Base-by-base conservation (phyloP, 2,329 filamentous ascomycete genomes). In the Nothomitra cinnamomea region DNA sequence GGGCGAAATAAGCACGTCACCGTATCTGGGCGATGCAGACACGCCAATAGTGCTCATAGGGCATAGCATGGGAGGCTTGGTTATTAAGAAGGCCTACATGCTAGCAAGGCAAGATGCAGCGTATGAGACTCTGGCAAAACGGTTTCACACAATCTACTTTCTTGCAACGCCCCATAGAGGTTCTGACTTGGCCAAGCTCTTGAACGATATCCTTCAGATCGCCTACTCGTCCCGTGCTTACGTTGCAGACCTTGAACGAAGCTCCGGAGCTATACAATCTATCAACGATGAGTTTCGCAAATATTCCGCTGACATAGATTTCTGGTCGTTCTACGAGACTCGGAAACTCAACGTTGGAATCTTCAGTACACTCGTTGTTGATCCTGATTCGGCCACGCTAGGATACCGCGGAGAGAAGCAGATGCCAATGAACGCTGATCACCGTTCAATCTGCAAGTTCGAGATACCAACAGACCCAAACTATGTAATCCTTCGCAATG, bases 281-380 rank as follows among this genome's bases (percentile, higher is more conserved):
- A 66, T 67, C 52, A 67, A 67, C 53, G 64, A 69, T 24, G 57
- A 62, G 1, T 69, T 69, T 58, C 62, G 61, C 1, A 59, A 65
- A 48, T 56, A 59, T 49, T 56, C 57, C 0, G 36, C 57, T 2
- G 60, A 62, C 24, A 45, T 69, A 0, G 51, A 63, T 1, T 61
- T 68, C 1, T 62, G 59, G 48, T 68, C 66, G 0, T 68, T 68
- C 54, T 68, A 63, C 41, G 65, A 67, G 53, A 67, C 65, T 1
- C 28, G 64, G 2, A 53, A 57, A 24, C 64, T 56, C 25, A 62
- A 57, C 17, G 19, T 64, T 5, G 58, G 59, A 0, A 12, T 60
- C 17, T 47, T 55, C 2, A 63, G 59, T 2, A 48, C 43, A 8
- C 41, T 66, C 3, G 59, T 68, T 17, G 65, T 68, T 1, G 60